Percentiles rank a stretch among this genome's conserved stretches.
Evolutionary conservation across 257 asterid genomes (phyloP).

Genomic region (Nicotiana sylvestris): DNA sequence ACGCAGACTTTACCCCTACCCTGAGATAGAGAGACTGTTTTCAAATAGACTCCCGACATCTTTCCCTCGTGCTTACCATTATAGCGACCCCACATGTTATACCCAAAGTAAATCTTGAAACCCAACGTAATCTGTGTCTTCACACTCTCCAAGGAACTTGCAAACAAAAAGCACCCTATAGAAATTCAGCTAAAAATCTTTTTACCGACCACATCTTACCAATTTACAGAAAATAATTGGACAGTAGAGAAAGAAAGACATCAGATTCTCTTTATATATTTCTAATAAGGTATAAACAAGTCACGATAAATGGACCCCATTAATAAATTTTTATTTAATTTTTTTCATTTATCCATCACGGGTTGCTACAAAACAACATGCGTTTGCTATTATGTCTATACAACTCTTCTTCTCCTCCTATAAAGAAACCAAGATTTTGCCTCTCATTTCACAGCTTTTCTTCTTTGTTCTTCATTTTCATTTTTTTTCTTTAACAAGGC

Average conservation of each 20-base stretch:
- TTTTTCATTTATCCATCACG: slow-evolving; percentile 51
- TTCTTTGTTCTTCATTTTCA: background rate
- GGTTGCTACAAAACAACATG: slow-evolving; percentile 53
- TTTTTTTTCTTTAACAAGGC: slow-evolving; percentile 13
- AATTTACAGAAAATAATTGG: background rate
- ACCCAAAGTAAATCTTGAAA: background rate
- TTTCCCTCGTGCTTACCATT: no score
- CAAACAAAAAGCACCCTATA: slow-evolving; percentile 17
- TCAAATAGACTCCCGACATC: no score
- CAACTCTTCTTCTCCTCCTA: slow-evolving; percentile 17
- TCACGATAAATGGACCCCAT: slow-evolving; percentile 1
- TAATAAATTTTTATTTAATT: background rate
- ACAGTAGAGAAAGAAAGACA: background rate
- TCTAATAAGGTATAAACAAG: slow-evolving; percentile 17
- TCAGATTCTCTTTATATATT: slow-evolving; percentile 20
- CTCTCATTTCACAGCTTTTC: background rate
- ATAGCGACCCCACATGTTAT: background rate
- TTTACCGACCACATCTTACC: slow-evolving; percentile 26
- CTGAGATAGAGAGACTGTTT: no score
- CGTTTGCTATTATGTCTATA: background rate
- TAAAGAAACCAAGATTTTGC: slow-evolving; percentile 23
- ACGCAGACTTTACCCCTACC: no score
- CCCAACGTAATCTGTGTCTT: slow-evolving; percentile 9
- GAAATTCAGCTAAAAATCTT: slow-evolving; percentile 15
- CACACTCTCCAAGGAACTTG: slow-evolving; percentile 22